phyloP scores from a whole-genome alignment of 371 early-diverging fungal species.

The Dichotomocladium elegans region DNA sequence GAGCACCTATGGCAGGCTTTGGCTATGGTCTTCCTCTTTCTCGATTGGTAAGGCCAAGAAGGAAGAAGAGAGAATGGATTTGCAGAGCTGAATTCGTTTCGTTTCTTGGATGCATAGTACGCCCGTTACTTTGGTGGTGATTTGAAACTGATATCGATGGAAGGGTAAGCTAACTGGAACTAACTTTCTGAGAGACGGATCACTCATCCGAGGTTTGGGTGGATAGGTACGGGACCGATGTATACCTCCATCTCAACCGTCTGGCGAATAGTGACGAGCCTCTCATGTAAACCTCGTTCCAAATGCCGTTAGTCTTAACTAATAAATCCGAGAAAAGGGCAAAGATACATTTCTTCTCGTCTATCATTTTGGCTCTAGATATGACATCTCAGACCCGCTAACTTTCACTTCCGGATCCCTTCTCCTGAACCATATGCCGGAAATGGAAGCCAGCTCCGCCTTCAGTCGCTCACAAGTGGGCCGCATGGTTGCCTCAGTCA shows the following conservation, averaged over 20 bases:
- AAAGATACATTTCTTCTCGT: background rate
- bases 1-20: conserved; percentile 95
- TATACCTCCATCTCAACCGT: conserved; percentile 89
- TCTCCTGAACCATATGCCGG: background rate
- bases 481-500: background rate
- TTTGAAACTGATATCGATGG: conserved; percentile 90
- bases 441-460: background rate
- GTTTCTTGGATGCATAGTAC: conserved; percentile 38
- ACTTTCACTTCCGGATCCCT: background rate
- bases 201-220: background rate
- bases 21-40: conserved; percentile 90
- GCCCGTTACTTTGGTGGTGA: conserved; percentile 96
- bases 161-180: conserved; percentile 63
- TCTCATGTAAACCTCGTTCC: conserved; percentile 36
- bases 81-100: background rate
- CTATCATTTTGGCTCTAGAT: background rate
- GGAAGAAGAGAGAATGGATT: background rate
- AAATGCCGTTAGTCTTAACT: background rate
- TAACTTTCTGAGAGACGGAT: background rate
- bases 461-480: background rate
- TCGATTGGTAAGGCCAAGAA: conserved; percentile 42
- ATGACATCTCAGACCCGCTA: background rate
- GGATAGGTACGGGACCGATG: conserved; percentile 85
- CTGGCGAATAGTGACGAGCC: conserved; percentile 91
- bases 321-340: background rate